Percentiles rank a stretch among this genome's conserved stretches.
Evolutionary conservation across 306 rosid species (phyloP).

Genomic region (Begonia masoniana): DNA sequence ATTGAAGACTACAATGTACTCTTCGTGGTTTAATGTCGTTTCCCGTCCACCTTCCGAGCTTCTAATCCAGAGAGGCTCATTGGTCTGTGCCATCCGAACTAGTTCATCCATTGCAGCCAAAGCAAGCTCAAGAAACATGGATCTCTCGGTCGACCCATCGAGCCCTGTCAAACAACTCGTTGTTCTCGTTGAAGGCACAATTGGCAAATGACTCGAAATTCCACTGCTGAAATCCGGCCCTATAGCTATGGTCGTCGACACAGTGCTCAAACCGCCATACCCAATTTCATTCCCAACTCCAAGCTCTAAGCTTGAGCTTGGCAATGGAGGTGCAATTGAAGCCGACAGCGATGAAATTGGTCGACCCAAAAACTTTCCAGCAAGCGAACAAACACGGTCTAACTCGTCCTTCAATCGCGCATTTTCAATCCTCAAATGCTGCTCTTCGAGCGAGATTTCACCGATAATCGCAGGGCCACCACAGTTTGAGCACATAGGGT

Average conservation of each 20-base stretch:
- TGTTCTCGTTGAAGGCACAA: conserved; percentile 18
- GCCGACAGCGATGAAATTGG: conserved; percentile 38
- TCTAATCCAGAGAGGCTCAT: conserved; percentile 71
- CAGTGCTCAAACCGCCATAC: conserved; percentile 30
- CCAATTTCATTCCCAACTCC: conserved; percentile 62
- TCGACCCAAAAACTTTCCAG: conserved; percentile 75
- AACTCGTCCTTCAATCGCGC: conserved; percentile 80
- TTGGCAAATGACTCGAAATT: conserved; percentile 24
- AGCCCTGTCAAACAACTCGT: conserved; percentile 9
- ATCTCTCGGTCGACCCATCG: conserved; percentile 57
- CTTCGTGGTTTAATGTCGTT: conserved; percentile 47
- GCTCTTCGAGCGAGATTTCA: conserved; percentile 71
- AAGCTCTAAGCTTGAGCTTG: conserved; percentile 61
- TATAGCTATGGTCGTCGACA: conserved; percentile 38
- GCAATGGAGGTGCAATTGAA: conserved; percentile 39
- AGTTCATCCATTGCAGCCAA: conserved; percentile 89
- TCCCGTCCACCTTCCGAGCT: conserved; percentile 62
- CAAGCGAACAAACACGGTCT: conserved; percentile 76
- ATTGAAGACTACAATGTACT: conserved; percentile 45
- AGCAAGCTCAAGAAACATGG: conserved; percentile 72
- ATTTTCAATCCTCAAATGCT: conserved; percentile 78
- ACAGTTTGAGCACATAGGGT: conserved; percentile 77
- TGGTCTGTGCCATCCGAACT: conserved; percentile 56
- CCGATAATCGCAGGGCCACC: conserved; percentile 78
- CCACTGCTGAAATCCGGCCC: conserved; percentile 48